Percentiles rank a stretch among this genome's conserved stretches.
Evolutionary conservation across 441 rosid species (phyloP).

Genomic region (Eruca vesicaria): DNA sequence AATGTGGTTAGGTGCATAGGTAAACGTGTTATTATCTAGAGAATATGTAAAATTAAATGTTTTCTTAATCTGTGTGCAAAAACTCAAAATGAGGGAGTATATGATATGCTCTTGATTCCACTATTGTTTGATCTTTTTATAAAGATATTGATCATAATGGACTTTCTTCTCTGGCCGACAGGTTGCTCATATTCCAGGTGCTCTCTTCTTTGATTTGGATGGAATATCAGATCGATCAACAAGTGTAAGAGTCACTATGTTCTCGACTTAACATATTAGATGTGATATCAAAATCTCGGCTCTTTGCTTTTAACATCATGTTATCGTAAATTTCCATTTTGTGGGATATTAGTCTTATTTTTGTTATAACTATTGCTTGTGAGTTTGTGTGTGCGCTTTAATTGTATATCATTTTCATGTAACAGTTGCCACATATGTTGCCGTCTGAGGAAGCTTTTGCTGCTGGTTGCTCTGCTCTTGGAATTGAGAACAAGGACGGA

Average conservation of each 20-base stretch:
- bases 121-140: too few relatives aligned
- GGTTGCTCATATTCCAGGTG: conserved; percentile 97
- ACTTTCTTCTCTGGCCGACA: conserved; percentile 24
- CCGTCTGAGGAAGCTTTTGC: conserved; percentile 96
- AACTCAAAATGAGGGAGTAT: too few relatives aligned
- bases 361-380: too few relatives aligned
- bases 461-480: conserved; percentile 93
- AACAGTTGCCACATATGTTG: conserved; percentile 96
- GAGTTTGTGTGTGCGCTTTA: neutral
- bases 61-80: too few relatives aligned
- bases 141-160: too few relatives aligned
- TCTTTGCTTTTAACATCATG: neutral
- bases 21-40: too few relatives aligned
- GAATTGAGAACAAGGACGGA: conserved; percentile 80
- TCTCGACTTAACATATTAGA: too few relatives aligned
- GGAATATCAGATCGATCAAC: conserved; percentile 75
- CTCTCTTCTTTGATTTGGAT: conserved; percentile 88
- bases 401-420: too few relatives aligned
- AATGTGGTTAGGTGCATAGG: too few relatives aligned
- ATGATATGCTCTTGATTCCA: neutral
- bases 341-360: too few relatives aligned
- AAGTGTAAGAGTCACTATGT: conserved; percentile 45
- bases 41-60: too few relatives aligned
- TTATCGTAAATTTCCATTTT: neutral
- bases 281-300: too few relatives aligned